Evolutionary conservation across 768 basidiomycete species (phyloP).

Genomic region (Rickenella mellea): DNA sequence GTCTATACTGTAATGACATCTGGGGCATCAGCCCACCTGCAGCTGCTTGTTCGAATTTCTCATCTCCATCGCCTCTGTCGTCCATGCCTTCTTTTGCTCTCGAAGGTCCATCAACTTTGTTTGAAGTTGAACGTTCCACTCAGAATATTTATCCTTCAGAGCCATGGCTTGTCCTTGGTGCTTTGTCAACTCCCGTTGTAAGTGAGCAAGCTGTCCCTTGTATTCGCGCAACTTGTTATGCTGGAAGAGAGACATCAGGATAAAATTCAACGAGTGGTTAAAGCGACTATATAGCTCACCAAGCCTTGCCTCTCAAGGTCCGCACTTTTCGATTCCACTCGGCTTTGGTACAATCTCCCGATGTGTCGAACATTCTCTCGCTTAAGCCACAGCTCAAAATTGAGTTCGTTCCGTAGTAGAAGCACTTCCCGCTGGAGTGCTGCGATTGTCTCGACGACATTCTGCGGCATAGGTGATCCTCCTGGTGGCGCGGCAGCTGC

Average conservation of each 20-base stretch:
- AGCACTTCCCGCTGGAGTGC: slow-evolving; percentile 68
- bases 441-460: slow-evolving; percentile 57
- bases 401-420: slow-evolving; percentile 69
- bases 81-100: slow-evolving; percentile 75
- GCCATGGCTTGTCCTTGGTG: slow-evolving; percentile 65
- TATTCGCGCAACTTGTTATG: slow-evolving; percentile 79
- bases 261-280: background rate
- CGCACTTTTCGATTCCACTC: slow-evolving; percentile 60
- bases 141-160: slow-evolving; percentile 69
- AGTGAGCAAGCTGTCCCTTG: slow-evolving; percentile 51
- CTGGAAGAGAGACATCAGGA: slow-evolving; percentile 25
- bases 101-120: slow-evolving; percentile 65
- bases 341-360: slow-evolving; percentile 68
- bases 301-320: slow-evolving; percentile 77
- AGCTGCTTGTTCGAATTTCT: slow-evolving; percentile 65
- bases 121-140: slow-evolving; percentile 79
- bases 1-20: background rate
- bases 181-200: slow-evolving; percentile 63
- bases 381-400: slow-evolving; percentile 78
- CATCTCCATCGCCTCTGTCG: slow-evolving; percentile 55
- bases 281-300: slow-evolving; percentile 32
- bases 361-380: slow-evolving; percentile 77
- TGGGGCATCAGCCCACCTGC: slow-evolving; percentile 30
- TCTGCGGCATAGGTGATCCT: slow-evolving; percentile 25
- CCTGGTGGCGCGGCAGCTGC: slow-evolving; percentile 4